These are phyloP conservation scores for Penicillium antarcticum DNA, from an alignment of 495 filamentous ascomycete genomes.

Conservation along the genomic window DNA sequence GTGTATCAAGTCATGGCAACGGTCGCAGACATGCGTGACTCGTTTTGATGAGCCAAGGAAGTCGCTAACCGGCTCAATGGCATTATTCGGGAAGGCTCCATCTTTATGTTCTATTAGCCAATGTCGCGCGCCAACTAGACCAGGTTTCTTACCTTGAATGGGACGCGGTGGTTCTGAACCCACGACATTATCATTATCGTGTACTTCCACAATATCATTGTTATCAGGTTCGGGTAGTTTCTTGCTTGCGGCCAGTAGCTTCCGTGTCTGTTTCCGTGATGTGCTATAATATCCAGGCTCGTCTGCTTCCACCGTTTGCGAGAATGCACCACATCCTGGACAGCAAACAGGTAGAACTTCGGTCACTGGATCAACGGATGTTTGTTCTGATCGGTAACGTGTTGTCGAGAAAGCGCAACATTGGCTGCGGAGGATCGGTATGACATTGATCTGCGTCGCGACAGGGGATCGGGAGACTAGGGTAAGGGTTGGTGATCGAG, in stretches of 20 bases:
- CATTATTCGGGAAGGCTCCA: conserved; percentile 35
- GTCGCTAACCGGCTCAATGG: conserved; percentile 23
- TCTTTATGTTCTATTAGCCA: conserved; percentile 16
- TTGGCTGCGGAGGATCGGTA: conserved; percentile 4
- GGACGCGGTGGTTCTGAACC: conserved; percentile 14
- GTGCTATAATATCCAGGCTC: conserved; percentile 75
- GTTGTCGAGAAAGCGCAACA: conserved; percentile 23
- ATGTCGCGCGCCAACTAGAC: not conserved
- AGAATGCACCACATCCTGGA: conserved; percentile 83
- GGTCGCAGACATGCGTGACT: conserved; percentile 62
- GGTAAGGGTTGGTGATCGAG: not conserved
- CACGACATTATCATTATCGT: conserved; percentile 3
- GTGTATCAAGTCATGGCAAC: conserved; percentile 79
- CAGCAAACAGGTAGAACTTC: conserved; percentile 50
- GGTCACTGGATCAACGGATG: conserved; percentile 2
- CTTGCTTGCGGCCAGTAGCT: conserved; percentile 35
- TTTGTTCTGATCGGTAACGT: not conserved
- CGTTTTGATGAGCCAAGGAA: conserved; percentile 15
- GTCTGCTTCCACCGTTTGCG: conserved; percentile 65
- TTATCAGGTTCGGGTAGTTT: conserved; percentile 36
- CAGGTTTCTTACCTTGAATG: conserved; percentile 14
- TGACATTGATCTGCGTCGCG: conserved; percentile 1
- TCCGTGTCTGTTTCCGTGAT: conserved; percentile 45
- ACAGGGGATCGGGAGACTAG: not conserved
- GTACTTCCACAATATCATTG: conserved; percentile 12